These are phyloP conservation scores for Taiwanofungus camphoratus DNA, from an alignment of 1,284 basidiomycete genomes.

Conservation along the genomic window DNA sequence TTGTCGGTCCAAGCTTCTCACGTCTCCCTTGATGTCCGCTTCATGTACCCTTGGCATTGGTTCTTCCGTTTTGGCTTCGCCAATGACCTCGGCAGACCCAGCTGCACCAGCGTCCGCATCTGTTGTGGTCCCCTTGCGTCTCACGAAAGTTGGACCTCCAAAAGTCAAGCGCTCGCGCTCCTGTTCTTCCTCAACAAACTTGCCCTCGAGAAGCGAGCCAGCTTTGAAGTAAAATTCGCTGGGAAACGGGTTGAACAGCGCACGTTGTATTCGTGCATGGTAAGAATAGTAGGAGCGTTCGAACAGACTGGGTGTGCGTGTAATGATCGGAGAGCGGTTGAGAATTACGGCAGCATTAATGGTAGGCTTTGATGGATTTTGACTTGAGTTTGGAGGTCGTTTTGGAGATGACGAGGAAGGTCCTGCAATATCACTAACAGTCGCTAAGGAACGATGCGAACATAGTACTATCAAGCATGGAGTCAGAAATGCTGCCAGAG, in stretches of 20 bases:
- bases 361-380: slow-evolving; percentile 19
- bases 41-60: slow-evolving; percentile 54
- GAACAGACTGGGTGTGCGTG: slow-evolving; percentile 70
- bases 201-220: slow-evolving; percentile 81
- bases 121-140: slow-evolving; percentile 22
- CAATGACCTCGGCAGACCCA: slow-evolving; percentile 25
- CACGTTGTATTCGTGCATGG: slow-evolving; percentile 78
- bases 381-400: slow-evolving; percentile 11
- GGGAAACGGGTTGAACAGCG: slow-evolving; percentile 86
- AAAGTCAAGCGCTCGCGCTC: slow-evolving; percentile 67
- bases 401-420: slow-evolving; percentile 15
- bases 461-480: slow-evolving; percentile 15
- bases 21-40: slow-evolving; percentile 57
- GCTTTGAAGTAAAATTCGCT: slow-evolving; percentile 94
- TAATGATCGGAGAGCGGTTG: slow-evolving; percentile 81
- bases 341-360: slow-evolving; percentile 62
- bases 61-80: slow-evolving; percentile 57
- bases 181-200: slow-evolving; percentile 73
- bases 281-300: slow-evolving; percentile 86
- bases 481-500: not conserved
- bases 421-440: slow-evolving; percentile 20
- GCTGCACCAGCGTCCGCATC: slow-evolving; percentile 51
- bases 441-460: slow-evolving; percentile 25
- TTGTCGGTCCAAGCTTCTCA: slow-evolving; percentile 74
- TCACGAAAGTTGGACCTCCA: slow-evolving; percentile 36